phyloP scores from a whole-genome alignment of 1,139 yeast species.

The Zygosaccharomyces pseudobailii region DNA sequence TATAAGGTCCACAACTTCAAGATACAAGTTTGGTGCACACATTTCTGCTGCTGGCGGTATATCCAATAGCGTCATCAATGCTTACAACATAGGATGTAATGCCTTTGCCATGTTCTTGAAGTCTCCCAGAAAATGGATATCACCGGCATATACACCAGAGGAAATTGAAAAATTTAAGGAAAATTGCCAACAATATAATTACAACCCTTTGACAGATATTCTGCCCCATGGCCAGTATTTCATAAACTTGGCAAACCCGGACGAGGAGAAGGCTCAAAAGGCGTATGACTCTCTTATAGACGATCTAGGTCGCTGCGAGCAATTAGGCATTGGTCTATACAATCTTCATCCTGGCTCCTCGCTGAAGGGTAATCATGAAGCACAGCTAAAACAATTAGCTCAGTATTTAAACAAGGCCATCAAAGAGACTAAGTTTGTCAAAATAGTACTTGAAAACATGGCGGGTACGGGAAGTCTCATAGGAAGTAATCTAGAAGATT shows the following conservation, averaged over 20 bases:
- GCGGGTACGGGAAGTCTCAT: constrained; percentile 94
- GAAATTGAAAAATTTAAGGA: constrained; percentile 63
- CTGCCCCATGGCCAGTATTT: constrained; percentile 94
- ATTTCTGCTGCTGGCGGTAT: constrained; percentile 69
- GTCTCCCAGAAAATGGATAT: constrained; percentile 87
- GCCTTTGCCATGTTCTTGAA: constrained; percentile 88
- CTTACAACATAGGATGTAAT: constrained; percentile 72
- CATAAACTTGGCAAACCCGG: constrained; percentile 90
- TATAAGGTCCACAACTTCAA: constrained; percentile 34
- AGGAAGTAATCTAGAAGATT: constrained; percentile 76
- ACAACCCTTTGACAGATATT: constrained; percentile 69
- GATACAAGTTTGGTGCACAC: constrained; percentile 73
- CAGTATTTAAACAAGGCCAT: constrained; percentile 75
- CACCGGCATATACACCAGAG: constrained; percentile 66
- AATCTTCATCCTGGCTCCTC: constrained; percentile 96
- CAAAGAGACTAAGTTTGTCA: constrained; percentile 66
- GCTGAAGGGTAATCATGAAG: constrained; percentile 62
- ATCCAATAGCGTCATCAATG: constrained; percentile 70
- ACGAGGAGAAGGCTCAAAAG: constrained; percentile 67
- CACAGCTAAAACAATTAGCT: constrained; percentile 66
- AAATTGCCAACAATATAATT: constrained; percentile 57
- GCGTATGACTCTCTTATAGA: constrained; percentile 79
- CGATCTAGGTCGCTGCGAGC: constrained; percentile 83
- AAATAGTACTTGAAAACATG: constrained; percentile 92
- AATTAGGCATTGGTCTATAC: constrained; percentile 74